phyloP scores from a whole-genome alignment of 352 stramenopile species.

The Phytophthora constricta region DNA sequence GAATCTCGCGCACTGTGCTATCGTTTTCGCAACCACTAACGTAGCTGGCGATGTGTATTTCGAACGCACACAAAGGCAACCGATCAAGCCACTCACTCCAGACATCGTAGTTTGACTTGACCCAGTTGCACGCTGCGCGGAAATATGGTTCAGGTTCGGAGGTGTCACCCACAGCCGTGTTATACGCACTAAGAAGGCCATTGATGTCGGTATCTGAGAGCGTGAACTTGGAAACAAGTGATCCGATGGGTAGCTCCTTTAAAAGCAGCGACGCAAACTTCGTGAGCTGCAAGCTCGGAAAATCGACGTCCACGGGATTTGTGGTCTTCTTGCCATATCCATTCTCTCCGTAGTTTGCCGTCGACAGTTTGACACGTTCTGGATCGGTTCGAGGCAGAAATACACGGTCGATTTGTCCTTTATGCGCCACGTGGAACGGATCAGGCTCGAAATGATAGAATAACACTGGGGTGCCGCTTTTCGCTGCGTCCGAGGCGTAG shows the following conservation, averaged over 20 bases:
- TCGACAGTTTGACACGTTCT: conserved; percentile 38
- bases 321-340: conserved; percentile 50
- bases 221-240: conserved; percentile 42
- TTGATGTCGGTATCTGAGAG: conserved; percentile 50
- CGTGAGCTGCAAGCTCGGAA: conserved; percentile 36
- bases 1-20: conserved; percentile 23
- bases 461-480: conserved; percentile 31
- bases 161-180: background rate
- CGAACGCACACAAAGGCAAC: conserved; percentile 43
- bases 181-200: conserved; percentile 40
- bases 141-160: conserved; percentile 42
- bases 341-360: conserved; percentile 52
- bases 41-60: conserved; percentile 33
- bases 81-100: conserved; percentile 58
- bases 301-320: conserved; percentile 58
- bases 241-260: conserved; percentile 28
- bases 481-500: conserved; percentile 43
- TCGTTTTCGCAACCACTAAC: conserved; percentile 37
- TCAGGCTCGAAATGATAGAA: conserved; percentile 71
- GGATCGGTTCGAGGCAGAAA: conserved; percentile 43
- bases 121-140: conserved; percentile 51
- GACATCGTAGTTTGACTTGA: conserved; percentile 54
- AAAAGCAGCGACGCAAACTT: conserved; percentile 44
- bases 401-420: conserved; percentile 50
- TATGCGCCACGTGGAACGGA: conserved; percentile 47